These are phyloP conservation scores for Hemerocallis citrina DNA, from an alignment of 106 monocot genomes.

Conservation along the genomic window DNA sequence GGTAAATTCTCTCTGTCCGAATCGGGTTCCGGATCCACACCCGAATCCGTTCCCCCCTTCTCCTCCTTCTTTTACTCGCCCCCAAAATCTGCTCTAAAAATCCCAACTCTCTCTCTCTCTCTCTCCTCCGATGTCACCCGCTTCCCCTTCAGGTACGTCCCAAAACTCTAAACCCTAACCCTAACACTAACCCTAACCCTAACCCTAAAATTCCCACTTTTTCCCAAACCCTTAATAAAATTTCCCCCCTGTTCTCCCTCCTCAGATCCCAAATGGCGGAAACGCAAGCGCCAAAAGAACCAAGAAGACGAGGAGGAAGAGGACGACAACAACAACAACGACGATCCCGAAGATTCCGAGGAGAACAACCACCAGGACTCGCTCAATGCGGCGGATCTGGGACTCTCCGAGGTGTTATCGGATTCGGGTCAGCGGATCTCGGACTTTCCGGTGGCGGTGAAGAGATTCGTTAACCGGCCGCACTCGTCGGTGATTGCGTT, in stretches of 20 bases:
- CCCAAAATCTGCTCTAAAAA: too few relatives aligned
- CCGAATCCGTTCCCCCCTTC: too few relatives aligned
- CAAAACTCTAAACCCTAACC: constrained; percentile 4
- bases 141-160: constrained; percentile 31
- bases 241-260: neutral
- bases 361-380: constrained; percentile 16
- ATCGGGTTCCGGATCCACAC: too few relatives aligned
- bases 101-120: constrained; percentile 5
- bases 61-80: too few relatives aligned
- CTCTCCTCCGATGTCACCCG: constrained; percentile 17
- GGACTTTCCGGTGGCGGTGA: constrained; percentile 57
- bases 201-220: constrained; percentile 1
- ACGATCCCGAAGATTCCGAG: constrained; percentile 17
- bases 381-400: constrained; percentile 32
- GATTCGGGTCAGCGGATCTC: constrained; percentile 48
- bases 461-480: constrained; percentile 43
- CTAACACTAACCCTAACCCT: constrained; percentile 2
- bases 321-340: constrained; percentile 27
- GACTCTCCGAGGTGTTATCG: constrained; percentile 49
- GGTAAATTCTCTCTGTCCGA: too few relatives aligned
- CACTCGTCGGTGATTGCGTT: constrained; percentile 66
- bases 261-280: constrained; percentile 76
- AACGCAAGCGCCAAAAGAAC: constrained; percentile 41
- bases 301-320: constrained; percentile 41
- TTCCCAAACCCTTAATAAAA: neutral